Evolutionary conservation across 2,329 filamentous ascomycete species (phyloP).

Genomic region (Calcarisporium arbuscula): DNA sequence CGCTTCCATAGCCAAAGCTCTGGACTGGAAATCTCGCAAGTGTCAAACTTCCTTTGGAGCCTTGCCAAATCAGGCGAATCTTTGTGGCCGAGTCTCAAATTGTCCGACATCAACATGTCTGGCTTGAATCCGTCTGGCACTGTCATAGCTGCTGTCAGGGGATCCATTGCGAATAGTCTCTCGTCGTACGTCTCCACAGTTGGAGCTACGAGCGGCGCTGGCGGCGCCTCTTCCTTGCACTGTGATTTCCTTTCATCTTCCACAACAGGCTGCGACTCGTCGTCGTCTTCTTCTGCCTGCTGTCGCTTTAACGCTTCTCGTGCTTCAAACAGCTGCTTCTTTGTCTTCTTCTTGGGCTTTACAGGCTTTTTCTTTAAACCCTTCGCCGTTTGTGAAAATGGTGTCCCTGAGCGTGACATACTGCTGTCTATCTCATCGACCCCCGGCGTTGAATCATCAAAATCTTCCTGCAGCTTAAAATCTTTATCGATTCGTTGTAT

Average conservation of each 20-base stretch:
- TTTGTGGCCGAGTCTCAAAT: constrained; percentile 33
- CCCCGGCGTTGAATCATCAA: constrained; percentile 42
- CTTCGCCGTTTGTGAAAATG: constrained; percentile 34
- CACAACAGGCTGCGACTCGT: constrained; percentile 25
- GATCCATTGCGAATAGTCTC: constrained; percentile 42
- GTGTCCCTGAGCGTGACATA: constrained; percentile 40
- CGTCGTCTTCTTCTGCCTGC: constrained; percentile 43
- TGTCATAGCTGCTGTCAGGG: constrained; percentile 36
- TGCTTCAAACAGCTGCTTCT: constrained; percentile 70
- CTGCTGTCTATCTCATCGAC: constrained; percentile 35
- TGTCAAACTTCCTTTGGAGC: constrained; percentile 41
- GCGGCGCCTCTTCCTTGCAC: constrained; percentile 21
- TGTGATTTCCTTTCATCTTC: constrained; percentile 35
- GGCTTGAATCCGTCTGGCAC: constrained; percentile 39
- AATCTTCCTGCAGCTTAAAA: constrained; percentile 37
- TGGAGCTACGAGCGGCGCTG: constrained; percentile 16
- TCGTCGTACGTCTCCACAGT: constrained; percentile 46
- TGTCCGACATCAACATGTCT: constrained; percentile 38
- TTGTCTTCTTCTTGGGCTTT: constrained; percentile 68
- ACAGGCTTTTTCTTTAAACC: constrained; percentile 48
- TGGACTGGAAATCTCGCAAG: constrained; percentile 40
- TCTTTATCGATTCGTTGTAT: constrained; percentile 47
- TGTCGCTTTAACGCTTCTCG: constrained; percentile 53
- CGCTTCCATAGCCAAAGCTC: constrained; percentile 53
- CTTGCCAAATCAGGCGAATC: constrained; percentile 44